phyloP scores from a whole-genome alignment of 768 basidiomycete species.

The Fistulinella prunicolor region DNA sequence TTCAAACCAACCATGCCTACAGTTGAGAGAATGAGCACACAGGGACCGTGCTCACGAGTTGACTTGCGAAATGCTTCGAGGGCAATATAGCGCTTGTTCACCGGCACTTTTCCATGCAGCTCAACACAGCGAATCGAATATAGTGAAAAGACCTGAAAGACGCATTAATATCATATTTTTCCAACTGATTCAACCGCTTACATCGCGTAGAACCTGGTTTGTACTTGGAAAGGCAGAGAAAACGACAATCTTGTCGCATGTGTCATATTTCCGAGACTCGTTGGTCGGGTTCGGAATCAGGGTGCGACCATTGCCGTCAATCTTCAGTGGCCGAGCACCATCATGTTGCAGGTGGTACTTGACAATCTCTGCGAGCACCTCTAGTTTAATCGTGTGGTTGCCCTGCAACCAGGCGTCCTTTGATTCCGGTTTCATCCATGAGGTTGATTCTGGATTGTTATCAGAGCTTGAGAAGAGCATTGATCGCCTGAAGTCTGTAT shows the following conservation, averaged over 20 bases:
- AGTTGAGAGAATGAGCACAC: constrained; percentile 14
- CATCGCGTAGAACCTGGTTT: not conserved
- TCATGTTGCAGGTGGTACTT: not conserved
- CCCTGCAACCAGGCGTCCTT: not conserved
- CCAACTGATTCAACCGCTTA: not conserved
- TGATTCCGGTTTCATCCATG: not conserved
- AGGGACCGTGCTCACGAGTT: not conserved
- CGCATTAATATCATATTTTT: not conserved
- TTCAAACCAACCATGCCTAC: constrained; percentile 15
- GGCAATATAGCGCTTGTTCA: not conserved
- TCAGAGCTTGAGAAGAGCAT: constrained; percentile 5
- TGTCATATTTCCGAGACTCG: not conserved
- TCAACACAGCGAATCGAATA: not conserved
- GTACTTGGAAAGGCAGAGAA: constrained; percentile 11
- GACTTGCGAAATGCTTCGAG: constrained; percentile 6
- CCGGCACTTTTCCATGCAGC: constrained; percentile 6
- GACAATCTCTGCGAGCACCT: not conserved
- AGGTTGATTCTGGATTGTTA: rapidly evolving
- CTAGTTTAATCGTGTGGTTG: constrained; percentile 4
- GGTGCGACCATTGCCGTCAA: not conserved
- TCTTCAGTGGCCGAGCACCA: not conserved
- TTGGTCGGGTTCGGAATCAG: not conserved
- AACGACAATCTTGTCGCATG: constrained; percentile 12
- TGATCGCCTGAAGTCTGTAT: constrained; percentile 6
- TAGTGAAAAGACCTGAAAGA: not conserved